Conservation (phyloP, 345 rosid genomes). For the Iberis pinnata region DNA sequence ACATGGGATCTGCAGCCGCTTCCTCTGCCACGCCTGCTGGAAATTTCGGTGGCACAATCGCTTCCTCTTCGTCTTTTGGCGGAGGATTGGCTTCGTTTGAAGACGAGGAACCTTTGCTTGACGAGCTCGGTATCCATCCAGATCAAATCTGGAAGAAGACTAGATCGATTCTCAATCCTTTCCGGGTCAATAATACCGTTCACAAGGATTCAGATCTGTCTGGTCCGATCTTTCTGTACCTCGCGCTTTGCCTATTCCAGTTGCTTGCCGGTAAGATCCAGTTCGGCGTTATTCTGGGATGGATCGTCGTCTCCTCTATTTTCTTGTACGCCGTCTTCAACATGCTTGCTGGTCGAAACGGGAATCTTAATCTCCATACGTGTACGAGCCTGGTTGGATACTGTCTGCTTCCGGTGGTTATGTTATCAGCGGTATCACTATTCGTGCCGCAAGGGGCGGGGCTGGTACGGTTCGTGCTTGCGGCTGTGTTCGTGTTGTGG, state of each 20-base stretch:
- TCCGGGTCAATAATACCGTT: slow-evolving; percentile 52
- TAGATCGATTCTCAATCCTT: slow-evolving; percentile 71
- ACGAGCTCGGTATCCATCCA: slow-evolving; percentile 93
- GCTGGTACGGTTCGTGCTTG: slow-evolving; percentile 36
- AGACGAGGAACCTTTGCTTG: slow-evolving; percentile 91
- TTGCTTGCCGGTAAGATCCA: slow-evolving; percentile 85
- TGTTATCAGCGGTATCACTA: slow-evolving; percentile 61
- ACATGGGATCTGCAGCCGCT: slow-evolving; percentile 60
- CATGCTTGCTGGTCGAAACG: slow-evolving; percentile 89
- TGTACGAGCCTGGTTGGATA: slow-evolving; percentile 90
- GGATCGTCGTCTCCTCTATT: slow-evolving; percentile 89
- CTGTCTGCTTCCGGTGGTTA: slow-evolving; percentile 69
- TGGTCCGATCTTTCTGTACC: slow-evolving; percentile 74
- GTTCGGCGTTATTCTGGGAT: slow-evolving; percentile 79
- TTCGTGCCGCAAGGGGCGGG: slow-evolving; percentile 63
- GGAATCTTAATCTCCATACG: slow-evolving; percentile 72
- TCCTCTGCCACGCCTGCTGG: slow-evolving; percentile 39
- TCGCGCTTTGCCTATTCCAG: slow-evolving; percentile 74
- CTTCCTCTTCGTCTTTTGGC: slow-evolving; percentile 30
- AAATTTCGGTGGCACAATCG: slow-evolving; percentile 53
- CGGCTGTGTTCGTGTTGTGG: slow-evolving; percentile 68
- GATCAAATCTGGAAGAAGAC: slow-evolving; percentile 92
- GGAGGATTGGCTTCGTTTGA: slow-evolving; percentile 47
- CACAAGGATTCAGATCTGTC: slow-evolving; percentile 82
- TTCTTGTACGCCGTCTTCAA: slow-evolving; percentile 78